Evolutionary conservation across 768 basidiomycete genomes (phyloP), one percentile per base, ranked within the genome.

Genomic region (Trametes sanguinea): DNA sequence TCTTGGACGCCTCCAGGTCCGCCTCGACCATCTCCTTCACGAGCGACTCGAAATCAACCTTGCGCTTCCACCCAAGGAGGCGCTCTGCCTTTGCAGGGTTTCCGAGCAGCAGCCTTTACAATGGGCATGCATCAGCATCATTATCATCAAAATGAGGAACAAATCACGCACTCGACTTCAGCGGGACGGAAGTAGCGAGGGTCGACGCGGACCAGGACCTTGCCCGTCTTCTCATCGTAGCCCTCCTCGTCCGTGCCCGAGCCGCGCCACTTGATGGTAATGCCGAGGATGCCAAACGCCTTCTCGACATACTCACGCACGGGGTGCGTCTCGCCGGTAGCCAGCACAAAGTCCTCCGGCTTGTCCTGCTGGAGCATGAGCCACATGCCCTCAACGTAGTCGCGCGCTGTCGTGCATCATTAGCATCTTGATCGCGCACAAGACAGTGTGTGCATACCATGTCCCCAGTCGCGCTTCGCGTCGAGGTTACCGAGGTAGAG

Each of bases 301-400:
- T 92, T 94, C 72, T 94, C 86, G 68, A 98, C 92, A 67, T 87
- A 97, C 76, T 98, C 94, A 59, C 92, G 87, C 30, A 98, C 95
- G 43, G 86, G 86, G 75, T 98, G 95, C 33, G 94, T 98, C 80
- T 98, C 96, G 32, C 94, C 94, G 1, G 94, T 97, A 0, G 95
- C 94, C 48, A 97, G 90, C 55, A 97, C 94, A 69, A 92, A 98
- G 76, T 98, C 95, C 9, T 94, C 86, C 1, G 95, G 78, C 22
- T 69, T 62, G 6, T 87, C 80, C 75, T 96, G 94, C 75, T 98
- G 95, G 47, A 98, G 86, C 86, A 98, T 94, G 71, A 83, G 82
- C 94, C 95, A 97, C 95, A 97, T 97, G 43, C 95, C 95, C 76
- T 98, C 95, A 9, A 97, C 90, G 73, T 96, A 97, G 73, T 94